Conservation (phyloP, 768 basidiomycete genomes). For the Cantharellus anzutake region DNA sequence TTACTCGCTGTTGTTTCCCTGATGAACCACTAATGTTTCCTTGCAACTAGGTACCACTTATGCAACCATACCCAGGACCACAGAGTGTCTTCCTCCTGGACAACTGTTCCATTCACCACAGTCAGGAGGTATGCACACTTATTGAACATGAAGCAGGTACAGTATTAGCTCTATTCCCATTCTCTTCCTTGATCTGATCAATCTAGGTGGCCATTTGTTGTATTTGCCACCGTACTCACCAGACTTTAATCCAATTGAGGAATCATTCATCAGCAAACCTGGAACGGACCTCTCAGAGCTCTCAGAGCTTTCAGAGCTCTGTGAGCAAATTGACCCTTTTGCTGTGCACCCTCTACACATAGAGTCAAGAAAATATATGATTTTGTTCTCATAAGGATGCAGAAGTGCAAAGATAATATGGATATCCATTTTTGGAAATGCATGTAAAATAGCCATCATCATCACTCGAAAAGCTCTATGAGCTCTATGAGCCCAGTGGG, state of each 20-base stretch:
- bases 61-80: constrained; percentile 15
- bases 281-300: no score
- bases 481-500: no score
- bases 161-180: constrained; percentile 1
- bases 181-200: neutral
- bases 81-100: constrained; percentile 16
- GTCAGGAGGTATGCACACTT: constrained; percentile 11
- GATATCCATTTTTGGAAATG: no score
- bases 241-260: constrained; percentile 21
- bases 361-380: no score
- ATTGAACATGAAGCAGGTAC: constrained; percentile 12
- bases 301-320: no score
- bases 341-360: no score
- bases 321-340: no score
- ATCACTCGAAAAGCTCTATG: no score
- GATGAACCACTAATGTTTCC: neutral
- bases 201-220: constrained; percentile 12
- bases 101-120: constrained; percentile 18
- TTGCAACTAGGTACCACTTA: constrained; percentile 14
- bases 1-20: neutral
- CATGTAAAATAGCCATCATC: no score
- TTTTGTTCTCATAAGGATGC: no score
- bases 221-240: constrained; percentile 21
- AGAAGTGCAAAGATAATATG: no score
- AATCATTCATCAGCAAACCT: constrained; percentile 11